A percentile compares a stretch with the other conserved stretches of the same genome.
Conservation (phyloP, 306 rosid genomes). For the Quercus mongolica region DNA sequence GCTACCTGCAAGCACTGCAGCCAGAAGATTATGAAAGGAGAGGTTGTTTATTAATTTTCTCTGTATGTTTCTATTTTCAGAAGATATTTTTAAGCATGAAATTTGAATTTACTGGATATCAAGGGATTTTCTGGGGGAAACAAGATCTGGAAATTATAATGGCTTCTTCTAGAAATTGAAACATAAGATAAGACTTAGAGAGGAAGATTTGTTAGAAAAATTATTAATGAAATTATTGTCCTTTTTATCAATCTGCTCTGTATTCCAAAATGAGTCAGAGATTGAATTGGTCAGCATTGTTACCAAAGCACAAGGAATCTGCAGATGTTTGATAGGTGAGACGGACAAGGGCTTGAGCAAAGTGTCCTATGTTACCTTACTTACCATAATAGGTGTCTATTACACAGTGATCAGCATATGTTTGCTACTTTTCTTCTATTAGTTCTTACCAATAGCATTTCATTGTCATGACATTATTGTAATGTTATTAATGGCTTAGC, state of each 20-base stretch:
- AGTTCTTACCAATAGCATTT: neutral
- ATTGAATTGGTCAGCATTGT: neutral
- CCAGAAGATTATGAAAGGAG: slow-evolving; percentile 73
- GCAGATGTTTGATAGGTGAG: neutral
- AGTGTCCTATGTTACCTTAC: neutral
- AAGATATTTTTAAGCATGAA: slow-evolving; percentile 1
- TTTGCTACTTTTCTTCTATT: neutral
- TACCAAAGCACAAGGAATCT: neutral
- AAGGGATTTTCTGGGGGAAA: neutral
- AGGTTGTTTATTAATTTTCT: slow-evolving; percentile 42
- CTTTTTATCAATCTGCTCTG: neutral
- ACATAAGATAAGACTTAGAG: neutral
- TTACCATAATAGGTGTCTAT: neutral
- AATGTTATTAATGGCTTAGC: neutral
- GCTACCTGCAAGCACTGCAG: slow-evolving; percentile 75
- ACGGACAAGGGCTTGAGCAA: neutral
- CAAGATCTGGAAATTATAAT: neutral
- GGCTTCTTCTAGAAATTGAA: neutral
- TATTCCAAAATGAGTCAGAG: neutral
- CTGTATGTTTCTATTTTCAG: slow-evolving; percentile 7
- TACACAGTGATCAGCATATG: neutral
- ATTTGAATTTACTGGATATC: neutral
- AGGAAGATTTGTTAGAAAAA: neutral
- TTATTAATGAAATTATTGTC: neutral
- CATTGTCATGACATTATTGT: neutral